Evolutionary conservation across 352 stramenopile species (phyloP), one percentile per base, ranked within the genome.

Genomic region (Globisporangium middletonii): DNA sequence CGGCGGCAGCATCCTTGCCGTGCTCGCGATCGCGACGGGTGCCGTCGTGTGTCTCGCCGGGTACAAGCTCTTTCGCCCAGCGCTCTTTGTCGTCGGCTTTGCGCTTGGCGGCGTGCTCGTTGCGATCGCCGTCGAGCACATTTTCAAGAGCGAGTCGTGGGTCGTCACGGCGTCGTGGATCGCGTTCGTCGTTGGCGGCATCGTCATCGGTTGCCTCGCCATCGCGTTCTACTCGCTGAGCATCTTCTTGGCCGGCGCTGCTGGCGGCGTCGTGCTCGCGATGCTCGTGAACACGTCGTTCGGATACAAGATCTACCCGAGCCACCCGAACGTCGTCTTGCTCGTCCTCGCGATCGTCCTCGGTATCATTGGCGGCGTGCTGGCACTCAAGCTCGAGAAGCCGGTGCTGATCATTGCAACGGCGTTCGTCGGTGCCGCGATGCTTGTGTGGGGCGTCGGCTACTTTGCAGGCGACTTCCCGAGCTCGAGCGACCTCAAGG

Each of bases 391-490:
- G 58, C 46, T 86, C 12, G 77, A 86, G 62, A 79, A 75, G 43
- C 73, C 75, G 13, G 71, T 78, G 50, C 50, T 89, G 8, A 71
- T 89, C 46, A 51, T 69, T 11, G 64, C 77, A 41, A 86, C 77
- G n/a, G 79, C 72, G 27, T 52, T 83, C 16, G 67, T 84, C 45
- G 79, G 79, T 45, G 72, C 79, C 0, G 64, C 62, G 19, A 55
- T 83, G 18, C 41, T 79, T 16, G 71, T 82, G 1, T 86, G 75
- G 79, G 79, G 79, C 5, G 48, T 87, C 13, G 79, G 79, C 37
- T 87, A 86, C 66, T 89, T 86, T 52, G 73, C 68, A 15, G 74
- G 79, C 41, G 67, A 83, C 53, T 89, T 77, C 50, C 73, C 79
- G 47, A 71, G 68, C 28, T 61, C 71, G 16, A 77, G 57, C 50